These are phyloP conservation scores for Pseudogymnoascus sp. DNA, from an alignment of 2,329 filamentous ascomycete genomes.

Conservation along the genomic window DNA sequence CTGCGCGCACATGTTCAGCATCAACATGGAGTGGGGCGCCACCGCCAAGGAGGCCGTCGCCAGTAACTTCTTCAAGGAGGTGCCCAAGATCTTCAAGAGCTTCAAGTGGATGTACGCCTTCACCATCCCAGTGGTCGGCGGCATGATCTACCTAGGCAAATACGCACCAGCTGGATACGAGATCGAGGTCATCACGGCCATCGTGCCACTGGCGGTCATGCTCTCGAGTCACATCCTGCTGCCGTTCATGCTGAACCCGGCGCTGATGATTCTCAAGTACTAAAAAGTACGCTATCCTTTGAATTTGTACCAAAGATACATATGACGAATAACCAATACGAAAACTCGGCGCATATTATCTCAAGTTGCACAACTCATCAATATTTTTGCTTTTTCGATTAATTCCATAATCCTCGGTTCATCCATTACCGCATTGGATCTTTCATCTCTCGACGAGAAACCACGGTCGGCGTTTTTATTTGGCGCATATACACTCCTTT, in stretches of 20 bases:
- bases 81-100: conserved; percentile 45
- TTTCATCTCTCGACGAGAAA: not conserved
- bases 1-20: conserved; percentile 34
- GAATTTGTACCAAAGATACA: not conserved
- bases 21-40: conserved; percentile 44
- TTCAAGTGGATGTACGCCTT: conserved; percentile 44
- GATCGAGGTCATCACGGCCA: conserved; percentile 50
- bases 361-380: not conserved
- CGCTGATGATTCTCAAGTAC: conserved; percentile 50
- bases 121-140: conserved; percentile 17
- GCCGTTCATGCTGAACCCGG: conserved; percentile 53
- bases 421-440: not conserved
- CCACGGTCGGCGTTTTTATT: not conserved
- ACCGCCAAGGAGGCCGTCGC: conserved; percentile 50
- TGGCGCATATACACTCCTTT: not conserved
- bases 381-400: not conserved
- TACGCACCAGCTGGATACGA: conserved; percentile 37
- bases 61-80: conserved; percentile 48
- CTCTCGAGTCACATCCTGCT: conserved; percentile 46
- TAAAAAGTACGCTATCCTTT: not conserved
- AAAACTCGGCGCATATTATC: not conserved
- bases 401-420: not conserved
- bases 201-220: conserved; percentile 47
- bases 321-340: not conserved
- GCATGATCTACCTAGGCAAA: conserved; percentile 22